A percentile compares a stretch with the other conserved stretches of the same genome.
phyloP scores from a whole-genome alignment of 352 stramenopile species.

The Phytopythium montanum region DNA sequence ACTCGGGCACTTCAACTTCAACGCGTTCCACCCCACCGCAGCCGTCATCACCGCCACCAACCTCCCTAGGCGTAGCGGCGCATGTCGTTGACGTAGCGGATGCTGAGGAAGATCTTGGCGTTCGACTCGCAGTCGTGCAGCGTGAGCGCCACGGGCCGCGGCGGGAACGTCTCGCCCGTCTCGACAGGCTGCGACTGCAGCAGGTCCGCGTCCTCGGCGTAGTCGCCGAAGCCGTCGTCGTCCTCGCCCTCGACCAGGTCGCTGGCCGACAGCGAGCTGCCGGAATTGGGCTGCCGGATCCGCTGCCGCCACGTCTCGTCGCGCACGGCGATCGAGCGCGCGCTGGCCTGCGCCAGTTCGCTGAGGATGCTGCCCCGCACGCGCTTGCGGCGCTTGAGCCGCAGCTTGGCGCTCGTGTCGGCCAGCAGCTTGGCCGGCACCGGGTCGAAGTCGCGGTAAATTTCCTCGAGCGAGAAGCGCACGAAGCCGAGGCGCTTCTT shows the following conservation, averaged over 20 bases:
- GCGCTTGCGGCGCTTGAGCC: constrained; percentile 75
- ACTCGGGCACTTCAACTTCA: constrained; percentile 5
- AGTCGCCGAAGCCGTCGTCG: constrained; percentile 53
- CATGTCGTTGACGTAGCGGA: constrained; percentile 89
- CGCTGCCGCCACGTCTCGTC: constrained; percentile 68
- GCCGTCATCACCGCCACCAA: too few species aligned
- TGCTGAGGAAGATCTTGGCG: constrained; percentile 73
- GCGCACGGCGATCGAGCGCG: constrained; percentile 45
- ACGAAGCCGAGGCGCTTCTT: constrained; percentile 77
- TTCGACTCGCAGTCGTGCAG: constrained; percentile 43
- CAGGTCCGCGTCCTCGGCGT: constrained; percentile 58
- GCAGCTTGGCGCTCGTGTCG: constrained; percentile 67
- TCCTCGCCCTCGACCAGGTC: constrained; percentile 34
- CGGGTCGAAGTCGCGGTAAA: constrained; percentile 77
- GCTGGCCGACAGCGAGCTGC: constrained; percentile 41
- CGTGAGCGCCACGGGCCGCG: constrained; percentile 39
- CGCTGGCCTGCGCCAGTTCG: constrained; percentile 41
- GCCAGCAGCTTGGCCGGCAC: constrained; percentile 68
- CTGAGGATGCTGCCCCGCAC: constrained; percentile 78
- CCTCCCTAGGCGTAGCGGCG: constrained; percentile 71
- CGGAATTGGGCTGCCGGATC: constrained; percentile 35
- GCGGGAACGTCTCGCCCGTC: constrained; percentile 47
- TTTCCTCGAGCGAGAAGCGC: constrained; percentile 79
- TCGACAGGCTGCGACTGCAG: constrained; percentile 53
- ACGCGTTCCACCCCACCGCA: background rate